Conservation (phyloP, 2,329 filamentous ascomycete species). For the Fusarium protoensiforme region DNA sequence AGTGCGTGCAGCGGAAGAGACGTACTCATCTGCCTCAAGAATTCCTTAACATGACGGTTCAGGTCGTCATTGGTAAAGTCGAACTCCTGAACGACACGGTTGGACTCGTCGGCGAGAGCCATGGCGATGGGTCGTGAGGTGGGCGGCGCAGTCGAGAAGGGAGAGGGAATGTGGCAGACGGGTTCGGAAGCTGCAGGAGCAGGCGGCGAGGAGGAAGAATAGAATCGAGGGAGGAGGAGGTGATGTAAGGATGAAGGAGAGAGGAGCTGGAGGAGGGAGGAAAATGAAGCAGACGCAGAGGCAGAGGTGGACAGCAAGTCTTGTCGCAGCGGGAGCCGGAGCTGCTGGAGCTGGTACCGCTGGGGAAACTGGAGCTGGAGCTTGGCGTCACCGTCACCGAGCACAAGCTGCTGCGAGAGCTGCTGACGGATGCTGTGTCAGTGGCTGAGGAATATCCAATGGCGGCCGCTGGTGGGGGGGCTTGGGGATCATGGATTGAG, state of each 20-base stretch:
- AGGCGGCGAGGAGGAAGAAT: slow-evolving; percentile 41
- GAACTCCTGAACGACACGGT: slow-evolving; percentile 85
- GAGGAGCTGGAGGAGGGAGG: slow-evolving; percentile 41
- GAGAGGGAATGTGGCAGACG: slow-evolving; percentile 65
- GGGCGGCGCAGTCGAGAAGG: slow-evolving; percentile 65
- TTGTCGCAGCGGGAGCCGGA: slow-evolving; percentile 29
- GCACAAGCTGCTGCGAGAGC: slow-evolving; percentile 65
- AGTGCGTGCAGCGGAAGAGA: slow-evolving; percentile 22
- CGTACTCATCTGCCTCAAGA: slow-evolving; percentile 83
- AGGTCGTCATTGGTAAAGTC: slow-evolving; percentile 83
- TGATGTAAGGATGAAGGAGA: slow-evolving; percentile 19
- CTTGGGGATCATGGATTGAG: slow-evolving; percentile 29
- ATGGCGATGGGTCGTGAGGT: slow-evolving; percentile 68
- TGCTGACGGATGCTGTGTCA: slow-evolving; percentile 49
- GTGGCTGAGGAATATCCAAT: slow-evolving; percentile 43
- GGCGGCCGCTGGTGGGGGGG: slow-evolving; percentile 24
- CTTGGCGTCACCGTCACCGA: slow-evolving; percentile 58
- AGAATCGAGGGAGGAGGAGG: slow-evolving; percentile 25
- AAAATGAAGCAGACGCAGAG: slow-evolving; percentile 31
- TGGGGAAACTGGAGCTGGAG: slow-evolving; percentile 41
- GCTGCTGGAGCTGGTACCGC: slow-evolving; percentile 34
- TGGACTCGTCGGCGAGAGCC: slow-evolving; percentile 76
- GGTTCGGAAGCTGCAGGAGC: slow-evolving; percentile 52
- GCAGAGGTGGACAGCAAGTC: slow-evolving; percentile 33
- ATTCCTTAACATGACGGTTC: slow-evolving; percentile 84